Percentiles rank a stretch among this genome's conserved stretches.
phyloP scores from a whole-genome alignment of 1,284 basidiomycete species.

The Ganoderma lingzhi region DNA sequence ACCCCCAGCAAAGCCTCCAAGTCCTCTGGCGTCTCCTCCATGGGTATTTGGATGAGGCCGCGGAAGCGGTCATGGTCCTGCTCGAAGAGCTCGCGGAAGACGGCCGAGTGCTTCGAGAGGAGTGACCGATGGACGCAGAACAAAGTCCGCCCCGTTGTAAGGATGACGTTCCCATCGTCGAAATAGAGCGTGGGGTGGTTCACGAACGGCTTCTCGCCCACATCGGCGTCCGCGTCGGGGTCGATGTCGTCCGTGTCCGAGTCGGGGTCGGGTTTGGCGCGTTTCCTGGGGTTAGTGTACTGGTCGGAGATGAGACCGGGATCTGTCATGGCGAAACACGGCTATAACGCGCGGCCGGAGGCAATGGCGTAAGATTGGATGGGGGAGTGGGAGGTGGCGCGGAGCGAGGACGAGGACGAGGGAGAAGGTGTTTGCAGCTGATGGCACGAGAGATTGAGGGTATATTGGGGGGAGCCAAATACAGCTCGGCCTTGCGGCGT shows the following conservation, averaged over 20 bases:
- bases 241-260: not conserved
- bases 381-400: slow-evolving; percentile 3
- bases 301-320: not conserved
- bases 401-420: not conserved
- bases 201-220: slow-evolving; percentile 28
- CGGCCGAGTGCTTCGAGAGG: slow-evolving; percentile 38
- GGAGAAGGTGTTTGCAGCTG: not conserved
- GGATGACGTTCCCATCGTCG: slow-evolving; percentile 43
- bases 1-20: slow-evolving; percentile 38
- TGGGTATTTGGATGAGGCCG: slow-evolving; percentile 36
- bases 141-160: slow-evolving; percentile 32
- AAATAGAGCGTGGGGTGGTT: slow-evolving; percentile 41
- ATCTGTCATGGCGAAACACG: slow-evolving; percentile 9
- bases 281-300: slow-evolving; percentile 19
- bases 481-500: not conserved
- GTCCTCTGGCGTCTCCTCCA: slow-evolving; percentile 40
- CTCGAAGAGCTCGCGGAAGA: slow-evolving; percentile 38
- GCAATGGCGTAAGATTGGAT: not conserved
- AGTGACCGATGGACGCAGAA: slow-evolving; percentile 42
- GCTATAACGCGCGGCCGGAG: not conserved
- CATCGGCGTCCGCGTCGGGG: slow-evolving; percentile 19
- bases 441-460: not conserved
- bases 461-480: not conserved
- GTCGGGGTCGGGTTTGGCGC: slow-evolving; percentile 18
- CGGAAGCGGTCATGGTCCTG: slow-evolving; percentile 34